phyloP scores from a whole-genome alignment of 495 filamentous ascomycete species.

The Penicillium robsamsonii region DNA sequence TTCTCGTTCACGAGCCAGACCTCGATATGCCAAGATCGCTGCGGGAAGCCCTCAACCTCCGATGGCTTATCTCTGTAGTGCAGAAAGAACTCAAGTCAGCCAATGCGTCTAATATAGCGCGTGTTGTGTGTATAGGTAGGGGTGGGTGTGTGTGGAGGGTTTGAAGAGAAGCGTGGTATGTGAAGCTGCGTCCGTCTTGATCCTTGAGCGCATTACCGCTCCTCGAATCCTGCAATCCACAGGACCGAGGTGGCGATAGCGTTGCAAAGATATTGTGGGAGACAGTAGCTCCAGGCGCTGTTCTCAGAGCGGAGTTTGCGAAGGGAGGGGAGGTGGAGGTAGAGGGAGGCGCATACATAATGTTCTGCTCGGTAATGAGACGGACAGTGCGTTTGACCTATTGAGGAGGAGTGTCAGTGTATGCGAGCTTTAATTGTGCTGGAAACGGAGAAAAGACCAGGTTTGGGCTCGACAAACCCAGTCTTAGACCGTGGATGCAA shows the following conservation, averaged over 20 bases:
- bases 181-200: not conserved
- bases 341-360: constrained; percentile 62
- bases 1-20: constrained; percentile 59
- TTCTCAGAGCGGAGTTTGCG: not conserved
- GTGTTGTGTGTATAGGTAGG: constrained; percentile 7
- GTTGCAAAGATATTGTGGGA: not conserved
- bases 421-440: not conserved
- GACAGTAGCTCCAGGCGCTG: not conserved
- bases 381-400: constrained; percentile 86
- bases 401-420: constrained; percentile 3
- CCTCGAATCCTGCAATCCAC: not conserved
- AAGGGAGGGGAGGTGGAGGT: constrained; percentile 13
- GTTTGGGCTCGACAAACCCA: not conserved
- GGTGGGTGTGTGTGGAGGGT: constrained; percentile 4
- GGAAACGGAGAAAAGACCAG: not conserved
- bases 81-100: constrained; percentile 15
- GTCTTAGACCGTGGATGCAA: not conserved
- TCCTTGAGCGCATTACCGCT: not conserved
- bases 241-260: not conserved
- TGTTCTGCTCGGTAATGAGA: constrained; percentile 85
- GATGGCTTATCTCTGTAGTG: constrained; percentile 59
- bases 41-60: constrained; percentile 81
- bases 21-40: constrained; percentile 70
- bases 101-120: not conserved
- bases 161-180: not conserved